phyloP scores from a whole-genome alignment of 2,329 filamentous ascomycete species.

The Orbilia javanica region DNA sequence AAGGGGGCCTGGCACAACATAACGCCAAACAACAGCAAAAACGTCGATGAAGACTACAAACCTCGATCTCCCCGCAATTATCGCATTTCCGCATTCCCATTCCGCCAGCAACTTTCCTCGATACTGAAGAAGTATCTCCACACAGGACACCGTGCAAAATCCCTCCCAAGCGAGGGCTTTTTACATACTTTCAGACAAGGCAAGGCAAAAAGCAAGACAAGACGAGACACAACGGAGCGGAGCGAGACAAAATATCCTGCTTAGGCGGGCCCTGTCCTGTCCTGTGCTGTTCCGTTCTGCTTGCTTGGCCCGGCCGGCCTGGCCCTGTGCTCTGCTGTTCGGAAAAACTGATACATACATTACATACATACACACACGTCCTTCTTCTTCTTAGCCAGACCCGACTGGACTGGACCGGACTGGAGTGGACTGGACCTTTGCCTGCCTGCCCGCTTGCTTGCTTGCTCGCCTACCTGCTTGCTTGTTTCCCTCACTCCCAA shows the following conservation, averaged over 20 bases:
- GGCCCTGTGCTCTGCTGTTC: background rate
- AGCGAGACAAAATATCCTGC: background rate
- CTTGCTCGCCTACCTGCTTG: background rate
- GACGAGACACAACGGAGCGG: too few species aligned
- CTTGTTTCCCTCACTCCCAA: background rate
- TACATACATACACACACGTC: too few species aligned
- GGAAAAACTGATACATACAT: too few species aligned
- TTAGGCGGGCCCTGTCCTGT: background rate
- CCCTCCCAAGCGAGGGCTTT: background rate
- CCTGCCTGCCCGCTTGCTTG: background rate
- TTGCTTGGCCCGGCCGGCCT: too few species aligned
- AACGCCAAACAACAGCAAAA: slow-evolving; percentile 1
- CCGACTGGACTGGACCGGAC: background rate
- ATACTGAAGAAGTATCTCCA: background rate
- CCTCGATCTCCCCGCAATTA: slow-evolving; percentile 17
- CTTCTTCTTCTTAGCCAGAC: too few species aligned
- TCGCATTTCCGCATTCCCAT: slow-evolving; percentile 34
- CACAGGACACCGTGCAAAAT: background rate
- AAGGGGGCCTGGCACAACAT: slow-evolving; percentile 13
- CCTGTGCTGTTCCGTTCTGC: background rate
- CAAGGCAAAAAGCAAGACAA: too few species aligned
- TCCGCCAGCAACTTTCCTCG: slow-evolving; percentile 34
- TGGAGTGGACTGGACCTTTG: background rate
- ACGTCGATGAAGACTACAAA: slow-evolving; percentile 19
- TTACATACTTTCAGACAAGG: background rate